Conservation (phyloP, 345 rosid species). For the Acer campestre region DNA sequence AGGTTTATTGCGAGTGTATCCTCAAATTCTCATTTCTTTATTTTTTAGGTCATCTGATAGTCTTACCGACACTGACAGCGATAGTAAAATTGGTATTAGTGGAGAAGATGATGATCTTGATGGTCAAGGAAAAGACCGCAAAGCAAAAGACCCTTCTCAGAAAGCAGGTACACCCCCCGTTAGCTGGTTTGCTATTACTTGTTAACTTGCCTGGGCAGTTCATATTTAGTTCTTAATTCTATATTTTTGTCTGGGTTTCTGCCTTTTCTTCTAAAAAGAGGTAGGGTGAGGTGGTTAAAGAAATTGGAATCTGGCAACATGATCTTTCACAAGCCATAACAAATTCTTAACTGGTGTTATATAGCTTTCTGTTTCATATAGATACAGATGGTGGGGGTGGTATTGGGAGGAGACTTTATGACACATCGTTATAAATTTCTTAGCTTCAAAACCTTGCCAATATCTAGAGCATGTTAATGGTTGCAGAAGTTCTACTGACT, state of each 20-base stretch:
- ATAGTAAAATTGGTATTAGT: conserved; percentile 49
- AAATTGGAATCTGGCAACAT: not conserved
- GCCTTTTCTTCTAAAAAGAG: not conserved
- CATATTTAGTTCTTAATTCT: not conserved
- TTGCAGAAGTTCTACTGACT: not conserved
- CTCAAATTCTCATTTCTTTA: conserved; percentile 12
- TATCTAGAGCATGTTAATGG: not conserved
- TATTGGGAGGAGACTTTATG: not conserved
- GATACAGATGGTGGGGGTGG: not conserved
- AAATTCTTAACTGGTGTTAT: not conserved
- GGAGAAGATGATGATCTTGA: conserved; percentile 49
- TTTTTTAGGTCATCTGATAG: conserved; percentile 60
- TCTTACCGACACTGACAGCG: conserved; percentile 55
- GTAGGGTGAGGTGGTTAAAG: not conserved
- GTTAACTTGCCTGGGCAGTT: not conserved
- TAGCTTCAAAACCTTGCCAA: not conserved
- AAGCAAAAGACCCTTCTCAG: conserved; percentile 39
- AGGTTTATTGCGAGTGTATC: not conserved
- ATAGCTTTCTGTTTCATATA: not conserved
- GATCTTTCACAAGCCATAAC: not conserved
- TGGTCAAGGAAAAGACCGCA: conserved; percentile 45
- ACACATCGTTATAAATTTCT: not conserved
- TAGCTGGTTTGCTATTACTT: not conserved
- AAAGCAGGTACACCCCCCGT: conserved; percentile 50
- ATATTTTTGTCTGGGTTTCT: not conserved